Evolutionary conservation across 768 basidiomycete species (phyloP), one percentile per base, ranked within the genome.

Genomic region (Scleroderma bovista): DNA sequence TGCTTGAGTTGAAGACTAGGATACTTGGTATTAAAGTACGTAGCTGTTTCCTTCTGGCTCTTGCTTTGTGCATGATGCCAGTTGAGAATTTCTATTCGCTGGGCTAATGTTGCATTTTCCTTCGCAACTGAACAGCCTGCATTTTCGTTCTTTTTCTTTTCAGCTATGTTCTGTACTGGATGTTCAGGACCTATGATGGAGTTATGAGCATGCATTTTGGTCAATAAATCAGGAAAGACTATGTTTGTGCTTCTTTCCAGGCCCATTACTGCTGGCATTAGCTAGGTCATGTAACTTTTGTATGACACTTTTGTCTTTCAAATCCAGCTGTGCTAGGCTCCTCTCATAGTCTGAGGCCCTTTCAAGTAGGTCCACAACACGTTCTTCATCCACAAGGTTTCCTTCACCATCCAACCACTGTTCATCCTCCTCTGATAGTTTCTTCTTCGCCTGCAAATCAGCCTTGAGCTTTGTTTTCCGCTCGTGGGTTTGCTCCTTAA

Each of bases 1-100:
- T 74, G 71, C 33, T 60, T 70, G 7, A 73, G 37, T 17, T 44
- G 16, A 8, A 74, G 60, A 47, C 65, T 66, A 0, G 64, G 70
- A 57, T 69, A 74, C 11, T 62, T 56, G 3, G 32, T 6, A 23
- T 51, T 26, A 33, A 68, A 72, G 32, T 73, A 65, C 3, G 56
- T 43, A 3, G 67, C 68, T 0, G 67, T 73, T 15, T 50, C 50
- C 0, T 39, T 48, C 52, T 73, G 73, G 33, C 63, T 70, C 42
- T 56, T 37, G 3, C 66, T 59, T 47, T 73, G 67, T 1, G 29
- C 26, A 36, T 70, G 59, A 45, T 67, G 46, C 70, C 69, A 74
- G 33, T 73, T 54, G 1, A 74, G 58, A 37, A 72, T 64, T 46
- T 71, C 57, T 40, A 73, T 71, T 1, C 52, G 31, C 43, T 73